Conservation (phyloP, 495 filamentous ascomycete genomes). For the Symbiotaphrina buchneri region DNA sequence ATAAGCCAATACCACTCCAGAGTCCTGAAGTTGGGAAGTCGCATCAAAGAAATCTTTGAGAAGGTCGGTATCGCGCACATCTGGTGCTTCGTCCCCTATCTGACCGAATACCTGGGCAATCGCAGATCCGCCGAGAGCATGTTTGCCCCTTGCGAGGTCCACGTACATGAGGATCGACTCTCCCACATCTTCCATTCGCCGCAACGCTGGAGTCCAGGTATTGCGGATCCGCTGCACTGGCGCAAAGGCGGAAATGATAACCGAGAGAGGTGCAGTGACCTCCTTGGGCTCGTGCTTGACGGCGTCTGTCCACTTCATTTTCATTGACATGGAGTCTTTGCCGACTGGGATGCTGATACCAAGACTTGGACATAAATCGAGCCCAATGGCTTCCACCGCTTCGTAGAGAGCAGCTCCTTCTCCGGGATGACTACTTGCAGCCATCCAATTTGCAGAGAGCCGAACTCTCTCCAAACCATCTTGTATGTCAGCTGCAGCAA, state of each 20-base stretch:
- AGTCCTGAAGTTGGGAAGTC: slow-evolving; percentile 63
- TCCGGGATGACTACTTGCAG: slow-evolving; percentile 75
- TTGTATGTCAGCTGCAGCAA: slow-evolving; percentile 67
- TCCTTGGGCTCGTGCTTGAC: slow-evolving; percentile 46
- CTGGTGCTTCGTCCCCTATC: slow-evolving; percentile 62
- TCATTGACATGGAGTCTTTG: slow-evolving; percentile 98
- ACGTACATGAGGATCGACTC: slow-evolving; percentile 81
- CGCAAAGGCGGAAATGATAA: slow-evolving; percentile 78
- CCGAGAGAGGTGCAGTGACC: slow-evolving; percentile 76
- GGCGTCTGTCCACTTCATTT: slow-evolving; percentile 78
- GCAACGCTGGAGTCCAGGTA: slow-evolving; percentile 85
- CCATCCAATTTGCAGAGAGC: slow-evolving; percentile 98
- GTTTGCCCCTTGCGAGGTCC: slow-evolving; percentile 56
- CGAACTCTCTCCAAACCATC: slow-evolving; percentile 56
- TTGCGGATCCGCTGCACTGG: slow-evolving; percentile 55
- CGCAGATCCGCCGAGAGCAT: slow-evolving; percentile 76
- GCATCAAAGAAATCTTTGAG: slow-evolving; percentile 89
- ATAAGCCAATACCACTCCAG: slow-evolving; percentile 76
- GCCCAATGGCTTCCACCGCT: slow-evolving; percentile 77
- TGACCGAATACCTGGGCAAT: slow-evolving; percentile 83
- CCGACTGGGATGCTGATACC: slow-evolving; percentile 87
- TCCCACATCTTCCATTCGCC: slow-evolving; percentile 64
- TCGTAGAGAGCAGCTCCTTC: slow-evolving; percentile 90
- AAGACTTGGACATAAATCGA: slow-evolving; percentile 66
- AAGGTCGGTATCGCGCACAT: slow-evolving; percentile 58